Percentiles rank a stretch among this genome's conserved stretches.
These are phyloP conservation scores for Geranium brycei DNA, from an alignment of 345 rosid species.

Conservation along the genomic window DNA sequence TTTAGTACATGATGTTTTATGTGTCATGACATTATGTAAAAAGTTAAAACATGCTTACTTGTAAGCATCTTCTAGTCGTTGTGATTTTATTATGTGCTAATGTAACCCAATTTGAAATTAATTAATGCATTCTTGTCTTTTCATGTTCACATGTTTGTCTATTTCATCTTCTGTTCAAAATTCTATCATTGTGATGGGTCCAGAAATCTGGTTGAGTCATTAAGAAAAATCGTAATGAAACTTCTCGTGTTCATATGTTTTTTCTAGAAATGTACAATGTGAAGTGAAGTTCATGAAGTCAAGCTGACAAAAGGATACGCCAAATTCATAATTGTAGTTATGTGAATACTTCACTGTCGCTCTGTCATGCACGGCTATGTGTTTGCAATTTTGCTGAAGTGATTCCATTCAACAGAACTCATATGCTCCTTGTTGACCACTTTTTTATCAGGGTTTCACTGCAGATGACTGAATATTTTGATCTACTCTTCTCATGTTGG, in stretches of 20 bases:
- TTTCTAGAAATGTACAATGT: background rate
- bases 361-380: too few species aligned
- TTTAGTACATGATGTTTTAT: constrained; percentile 38
- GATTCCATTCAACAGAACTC: too few species aligned
- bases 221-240: background rate
- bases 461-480: too few species aligned
- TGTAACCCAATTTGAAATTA: background rate
- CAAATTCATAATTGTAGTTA: too few species aligned
- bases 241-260: background rate
- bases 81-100: background rate
- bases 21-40: background rate
- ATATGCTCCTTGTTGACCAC: too few species aligned
- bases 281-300: too few species aligned
- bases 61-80: background rate
- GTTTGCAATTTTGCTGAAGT: too few species aligned
- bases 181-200: background rate
- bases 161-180: background rate
- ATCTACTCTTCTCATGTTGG: too few species aligned
- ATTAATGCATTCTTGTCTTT: background rate
- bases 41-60: background rate
- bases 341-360: too few species aligned
- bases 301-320: too few species aligned
- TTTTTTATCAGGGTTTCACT: too few species aligned
- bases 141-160: background rate
- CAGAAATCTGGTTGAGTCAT: background rate